A percentile compares a stretch with the other conserved stretches of the same genome.
Evolutionary conservation across 2,329 filamentous ascomycete genomes (phyloP).

Genomic region (Aspergillus brasiliensis): DNA sequence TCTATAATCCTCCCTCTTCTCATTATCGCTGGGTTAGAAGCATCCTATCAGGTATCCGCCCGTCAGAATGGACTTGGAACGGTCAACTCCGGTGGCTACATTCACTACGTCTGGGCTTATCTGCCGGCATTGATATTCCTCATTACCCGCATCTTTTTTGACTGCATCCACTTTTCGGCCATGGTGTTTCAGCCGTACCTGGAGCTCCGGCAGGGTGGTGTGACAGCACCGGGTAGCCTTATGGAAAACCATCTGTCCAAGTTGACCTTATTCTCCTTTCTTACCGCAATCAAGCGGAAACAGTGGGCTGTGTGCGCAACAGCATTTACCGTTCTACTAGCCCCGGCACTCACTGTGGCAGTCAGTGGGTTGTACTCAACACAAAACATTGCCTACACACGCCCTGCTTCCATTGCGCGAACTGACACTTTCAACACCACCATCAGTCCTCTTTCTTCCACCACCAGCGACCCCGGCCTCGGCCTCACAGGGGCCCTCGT

Average conservation of each 20-base stretch:
- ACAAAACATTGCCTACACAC: slow-evolving; percentile 7
- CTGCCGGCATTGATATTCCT: slow-evolving; percentile 25
- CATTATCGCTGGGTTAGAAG: slow-evolving; percentile 7
- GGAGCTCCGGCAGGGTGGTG: slow-evolving; percentile 12
- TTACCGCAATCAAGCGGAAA: slow-evolving; percentile 46
- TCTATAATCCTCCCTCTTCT: slow-evolving; percentile 3
- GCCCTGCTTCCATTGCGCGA: slow-evolving; percentile 16
- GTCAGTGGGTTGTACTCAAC: slow-evolving; percentile 19
- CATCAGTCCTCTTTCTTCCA: neutral
- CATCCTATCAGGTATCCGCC: slow-evolving; percentile 6
- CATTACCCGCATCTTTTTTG: slow-evolving; percentile 18
- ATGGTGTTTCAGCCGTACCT: slow-evolving; percentile 24
- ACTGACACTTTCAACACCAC: slow-evolving; percentile 5
- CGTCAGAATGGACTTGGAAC: neutral
- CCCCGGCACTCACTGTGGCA: slow-evolving; percentile 16
- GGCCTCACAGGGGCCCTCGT: slow-evolving; percentile 29
- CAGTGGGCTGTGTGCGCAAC: slow-evolving; percentile 20
- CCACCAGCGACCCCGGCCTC: slow-evolving; percentile 24
- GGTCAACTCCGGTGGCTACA: slow-evolving; percentile 20
- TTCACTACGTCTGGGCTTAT: slow-evolving; percentile 25
- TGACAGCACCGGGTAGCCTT: slow-evolving; percentile 15
- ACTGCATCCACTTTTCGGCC: slow-evolving; percentile 19
- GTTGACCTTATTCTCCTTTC: slow-evolving; percentile 54
- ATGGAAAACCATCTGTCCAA: slow-evolving; percentile 24
- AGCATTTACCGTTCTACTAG: slow-evolving; percentile 17